Base-by-base conservation (phyloP, 2,329 filamentous ascomycete genomes). In the Scedosporium apiospermum region DNA sequence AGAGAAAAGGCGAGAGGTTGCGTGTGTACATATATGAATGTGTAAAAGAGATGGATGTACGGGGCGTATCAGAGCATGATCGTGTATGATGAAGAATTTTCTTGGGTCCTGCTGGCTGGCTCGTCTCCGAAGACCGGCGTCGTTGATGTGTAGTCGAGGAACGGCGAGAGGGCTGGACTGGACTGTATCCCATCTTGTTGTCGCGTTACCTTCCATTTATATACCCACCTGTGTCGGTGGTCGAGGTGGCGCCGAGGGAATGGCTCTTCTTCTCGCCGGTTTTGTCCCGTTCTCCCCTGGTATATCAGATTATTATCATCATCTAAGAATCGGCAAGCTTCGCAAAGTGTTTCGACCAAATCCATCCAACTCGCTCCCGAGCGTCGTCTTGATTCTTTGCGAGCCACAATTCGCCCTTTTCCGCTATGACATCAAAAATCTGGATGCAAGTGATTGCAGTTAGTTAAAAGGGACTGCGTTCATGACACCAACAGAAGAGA, bases 321-420 rank as follows among this genome's bases (percentile, higher is more conserved):
- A 18, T 34, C 38, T 58, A 79, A 62, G 76, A 75, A 70, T 85
- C 83, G 58, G 82, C 83, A 66, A 86, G 71, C 71, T 84, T 85
- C 61, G 89, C 89, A 80, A 99, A 99, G 77, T 99, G 95, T 75
- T 97, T 97, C 70, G 93, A 96, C 95, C 95, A 99, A 70, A 99
- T 96, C 95, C 95, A 99, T 60, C 95, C 95, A 41, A 98, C 87
- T 66, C 87, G 82, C 66, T 89, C 84, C 10, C 79, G 81, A 1
- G 86, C 78, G 74, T 99, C 95, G 71, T 99, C 95, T 76, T 99
- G 95, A 72, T 99, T 99, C 74, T 91, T 91, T 61, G 95, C 95
- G 63, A 99, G 85, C 95, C 95, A 99, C 58, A 98, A 82, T 78
- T 99, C 95, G 66, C 95, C 95, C 73, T 97, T 97, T 75, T 97